A percentile compares a stretch with the other conserved stretches of the same genome.
phyloP scores from a whole-genome alignment of 805 yeast species.

The Lachancea kluyveri region DNA sequence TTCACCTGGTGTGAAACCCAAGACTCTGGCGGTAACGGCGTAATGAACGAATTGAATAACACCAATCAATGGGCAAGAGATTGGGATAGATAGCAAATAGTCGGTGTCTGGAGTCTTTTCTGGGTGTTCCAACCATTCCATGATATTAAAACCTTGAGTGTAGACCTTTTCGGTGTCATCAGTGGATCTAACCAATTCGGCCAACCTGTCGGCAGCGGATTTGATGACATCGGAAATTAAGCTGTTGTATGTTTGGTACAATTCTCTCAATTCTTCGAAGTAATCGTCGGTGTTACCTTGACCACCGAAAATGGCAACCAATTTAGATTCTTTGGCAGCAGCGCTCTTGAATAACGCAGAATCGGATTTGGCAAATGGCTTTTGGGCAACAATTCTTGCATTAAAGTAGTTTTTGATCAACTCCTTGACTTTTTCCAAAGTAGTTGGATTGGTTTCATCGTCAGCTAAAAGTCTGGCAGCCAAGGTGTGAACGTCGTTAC shows the following conservation, averaged over 20 bases:
- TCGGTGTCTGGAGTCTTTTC: conserved; percentile 85
- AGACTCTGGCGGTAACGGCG: conserved; percentile 75
- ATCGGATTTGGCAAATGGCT: conserved; percentile 44
- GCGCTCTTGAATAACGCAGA: conserved; percentile 63
- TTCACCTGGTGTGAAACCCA: conserved; percentile 88
- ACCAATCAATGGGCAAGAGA: conserved; percentile 96
- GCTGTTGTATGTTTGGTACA: conserved; percentile 71
- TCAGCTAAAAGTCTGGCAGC: conserved; percentile 62
- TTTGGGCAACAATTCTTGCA: conserved; percentile 45
- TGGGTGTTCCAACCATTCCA: conserved; percentile 81
- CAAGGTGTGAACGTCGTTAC: conserved; percentile 79
- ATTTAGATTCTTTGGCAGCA: conserved; percentile 47
- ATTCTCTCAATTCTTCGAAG: conserved; percentile 89
- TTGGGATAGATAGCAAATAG: conserved; percentile 84
- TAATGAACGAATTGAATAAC: conserved; percentile 92
- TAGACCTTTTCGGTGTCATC: conserved; percentile 79
- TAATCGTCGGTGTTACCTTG: conserved; percentile 98
- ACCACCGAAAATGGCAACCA: conserved; percentile 93
- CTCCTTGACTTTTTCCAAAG: conserved; percentile 61
- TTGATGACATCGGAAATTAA: conserved; percentile 65
- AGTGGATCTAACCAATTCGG: conserved; percentile 60
- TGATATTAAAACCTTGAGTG: conserved; percentile 87
- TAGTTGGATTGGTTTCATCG: conserved; percentile 55
- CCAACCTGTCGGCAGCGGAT: conserved; percentile 63
- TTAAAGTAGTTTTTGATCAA: conserved; percentile 75